Evolutionary conservation across 1,284 basidiomycete species (phyloP).

Genomic region (Moesziomyces globuligerus): DNA sequence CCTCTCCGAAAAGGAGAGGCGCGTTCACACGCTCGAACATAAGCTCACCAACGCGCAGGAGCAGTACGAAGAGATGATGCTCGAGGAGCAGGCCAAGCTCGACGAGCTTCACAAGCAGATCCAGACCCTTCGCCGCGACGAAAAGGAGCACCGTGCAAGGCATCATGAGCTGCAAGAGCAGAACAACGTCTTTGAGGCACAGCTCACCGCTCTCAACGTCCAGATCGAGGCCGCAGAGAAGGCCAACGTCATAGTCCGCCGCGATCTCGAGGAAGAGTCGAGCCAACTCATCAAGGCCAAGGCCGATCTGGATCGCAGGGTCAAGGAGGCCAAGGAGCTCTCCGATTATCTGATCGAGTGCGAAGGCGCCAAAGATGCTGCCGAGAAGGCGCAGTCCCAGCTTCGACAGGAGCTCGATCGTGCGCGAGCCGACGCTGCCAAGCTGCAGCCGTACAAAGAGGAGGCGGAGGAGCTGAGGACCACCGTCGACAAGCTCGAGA

Average conservation of each 20-base stretch:
- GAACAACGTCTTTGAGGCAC: slow-evolving; percentile 32
- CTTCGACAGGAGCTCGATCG: slow-evolving; percentile 37
- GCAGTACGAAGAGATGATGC: slow-evolving; percentile 41
- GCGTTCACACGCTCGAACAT: slow-evolving; percentile 36
- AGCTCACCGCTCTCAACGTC: slow-evolving; percentile 30
- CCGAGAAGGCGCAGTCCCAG: slow-evolving; percentile 11
- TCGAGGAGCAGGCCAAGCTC: slow-evolving; percentile 37
- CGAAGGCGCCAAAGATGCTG: slow-evolving; percentile 27
- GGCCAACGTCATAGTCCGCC: slow-evolving; percentile 27
- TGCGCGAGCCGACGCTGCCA: slow-evolving; percentile 16
- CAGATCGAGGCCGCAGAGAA: slow-evolving; percentile 39
- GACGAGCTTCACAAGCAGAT: slow-evolving; percentile 43
- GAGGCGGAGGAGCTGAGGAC: slow-evolving; percentile 25
- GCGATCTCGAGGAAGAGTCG: slow-evolving; percentile 41
- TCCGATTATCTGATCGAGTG: slow-evolving; percentile 40
- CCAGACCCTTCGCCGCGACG: slow-evolving; percentile 36
- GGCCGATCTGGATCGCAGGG: slow-evolving; percentile 31
- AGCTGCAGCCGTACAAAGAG: slow-evolving; percentile 37
- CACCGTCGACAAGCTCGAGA: slow-evolving; percentile 42
- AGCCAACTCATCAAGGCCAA: slow-evolving; percentile 31
- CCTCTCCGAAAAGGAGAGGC: slow-evolving; percentile 42
- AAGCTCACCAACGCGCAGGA: slow-evolving; percentile 46
- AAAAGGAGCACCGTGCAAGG: slow-evolving; percentile 37
- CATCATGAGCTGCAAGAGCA: slow-evolving; percentile 38
- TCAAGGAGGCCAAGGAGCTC: slow-evolving; percentile 34